These are phyloP conservation scores for Candida xiaguanensis DNA, from an alignment of 805 yeast genomes.

Conservation along the genomic window DNA sequence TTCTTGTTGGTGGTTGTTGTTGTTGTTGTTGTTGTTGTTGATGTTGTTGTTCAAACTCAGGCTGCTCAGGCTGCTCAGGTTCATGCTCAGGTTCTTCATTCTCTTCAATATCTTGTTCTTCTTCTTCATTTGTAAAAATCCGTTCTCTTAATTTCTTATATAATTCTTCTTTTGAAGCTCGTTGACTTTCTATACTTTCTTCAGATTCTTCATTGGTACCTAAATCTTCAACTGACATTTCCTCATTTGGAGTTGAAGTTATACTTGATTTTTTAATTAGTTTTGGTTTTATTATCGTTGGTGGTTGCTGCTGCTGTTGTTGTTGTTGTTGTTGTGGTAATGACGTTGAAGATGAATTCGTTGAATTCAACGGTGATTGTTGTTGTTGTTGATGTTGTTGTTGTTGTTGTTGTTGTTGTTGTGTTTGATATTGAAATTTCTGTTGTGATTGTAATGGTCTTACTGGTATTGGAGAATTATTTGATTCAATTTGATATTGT, in stretches of 20 bases:
- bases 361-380: neutral
- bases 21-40: conserved; percentile 1
- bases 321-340: neutral
- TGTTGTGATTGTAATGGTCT: neutral
- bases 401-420: neutral
- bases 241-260: conserved; percentile 1
- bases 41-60: neutral
- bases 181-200: conserved; percentile 23
- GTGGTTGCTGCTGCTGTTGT: no score
- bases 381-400: neutral
- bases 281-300: conserved; percentile 12
- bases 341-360: conserved; percentile 1
- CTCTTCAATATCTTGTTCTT: conserved; percentile 14
- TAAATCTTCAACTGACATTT: neutral
- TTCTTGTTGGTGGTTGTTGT: neutral
- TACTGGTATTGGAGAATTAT: neutral
- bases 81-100: conserved; percentile 10
- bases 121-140: conserved; percentile 25
- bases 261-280: conserved; percentile 11
- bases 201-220: conserved; percentile 5
- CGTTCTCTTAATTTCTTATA: conserved; percentile 37
- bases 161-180: conserved; percentile 32
- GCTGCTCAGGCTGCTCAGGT: conserved; percentile 1
- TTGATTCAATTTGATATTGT: conserved; percentile 5
- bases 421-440: neutral